Conservation (phyloP, 2,329 filamentous ascomycete genomes). For the Clonostachys solani region DNA sequence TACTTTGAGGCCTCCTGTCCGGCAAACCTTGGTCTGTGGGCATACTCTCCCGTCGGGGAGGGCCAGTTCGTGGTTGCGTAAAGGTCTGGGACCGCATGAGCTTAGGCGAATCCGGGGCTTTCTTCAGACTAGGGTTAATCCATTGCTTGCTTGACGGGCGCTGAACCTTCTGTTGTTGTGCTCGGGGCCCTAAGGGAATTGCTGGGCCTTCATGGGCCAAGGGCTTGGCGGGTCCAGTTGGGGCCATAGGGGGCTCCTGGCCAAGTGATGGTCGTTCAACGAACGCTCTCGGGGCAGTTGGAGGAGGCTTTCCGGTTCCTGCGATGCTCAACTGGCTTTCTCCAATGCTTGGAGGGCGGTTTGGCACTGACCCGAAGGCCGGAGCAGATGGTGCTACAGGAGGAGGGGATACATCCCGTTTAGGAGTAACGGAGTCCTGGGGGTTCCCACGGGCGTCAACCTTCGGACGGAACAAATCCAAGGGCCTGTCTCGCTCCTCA, state of each 20-base stretch:
- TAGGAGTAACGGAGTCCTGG: constrained; percentile 40
- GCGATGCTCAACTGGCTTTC: constrained; percentile 21
- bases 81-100: constrained; percentile 45
- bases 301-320: constrained; percentile 40
- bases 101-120: constrained; percentile 47
- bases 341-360: constrained; percentile 29
- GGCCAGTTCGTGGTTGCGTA: constrained; percentile 30
- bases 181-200: constrained; percentile 50
- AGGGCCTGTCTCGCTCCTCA: constrained; percentile 40
- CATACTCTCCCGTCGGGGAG: constrained; percentile 28
- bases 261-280: constrained; percentile 33
- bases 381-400: constrained; percentile 54
- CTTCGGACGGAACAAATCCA: constrained; percentile 43
- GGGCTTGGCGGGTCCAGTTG: constrained; percentile 36
- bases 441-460: constrained; percentile 36
- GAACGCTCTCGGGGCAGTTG: constrained; percentile 48
- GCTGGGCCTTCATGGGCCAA: constrained; percentile 21
- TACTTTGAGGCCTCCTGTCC: constrained; percentile 45
- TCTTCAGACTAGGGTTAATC: constrained; percentile 51
- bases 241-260: constrained; percentile 2
- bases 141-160: constrained; percentile 55
- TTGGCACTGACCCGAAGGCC: constrained; percentile 51
- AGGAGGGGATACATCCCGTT: constrained; percentile 51
- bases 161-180: constrained; percentile 39
- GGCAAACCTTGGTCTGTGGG: constrained; percentile 32